Percentiles rank a stretch among this genome's conserved stretches.
These are phyloP conservation scores for Lipomyces oligophaga DNA, from an alignment of 805 yeast species.

Conservation along the genomic window DNA sequence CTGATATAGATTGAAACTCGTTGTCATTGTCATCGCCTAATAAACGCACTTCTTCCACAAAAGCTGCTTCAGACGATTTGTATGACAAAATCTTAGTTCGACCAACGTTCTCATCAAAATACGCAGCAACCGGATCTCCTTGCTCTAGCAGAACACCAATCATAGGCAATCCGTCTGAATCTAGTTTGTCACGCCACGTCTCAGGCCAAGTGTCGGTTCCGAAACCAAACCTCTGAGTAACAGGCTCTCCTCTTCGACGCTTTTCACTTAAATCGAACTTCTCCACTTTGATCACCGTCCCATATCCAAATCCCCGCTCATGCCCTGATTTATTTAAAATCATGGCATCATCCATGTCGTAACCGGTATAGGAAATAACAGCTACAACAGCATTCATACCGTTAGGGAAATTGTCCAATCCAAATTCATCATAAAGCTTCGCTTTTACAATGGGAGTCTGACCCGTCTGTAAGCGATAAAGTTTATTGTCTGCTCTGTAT, in stretches of 20 bases:
- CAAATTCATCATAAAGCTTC: conserved; percentile 87
- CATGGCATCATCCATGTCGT: conserved; percentile 99
- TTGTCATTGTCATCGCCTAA: conserved; percentile 77
- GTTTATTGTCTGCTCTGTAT: conserved; percentile 91
- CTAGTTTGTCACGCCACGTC: conserved; percentile 82
- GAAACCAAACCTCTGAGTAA: conserved; percentile 89
- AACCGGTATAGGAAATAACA: conserved; percentile 96
- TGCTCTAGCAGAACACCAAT: conserved; percentile 85
- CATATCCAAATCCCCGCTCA: conserved; percentile 97
- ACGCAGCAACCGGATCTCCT: conserved; percentile 95
- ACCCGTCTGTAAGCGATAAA: conserved; percentile 88
- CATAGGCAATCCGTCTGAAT: conserved; percentile 86
- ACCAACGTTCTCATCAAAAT: conserved; percentile 83
- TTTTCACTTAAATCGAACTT: conserved; percentile 74
- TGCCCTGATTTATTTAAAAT: conserved; percentile 95
- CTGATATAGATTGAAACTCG: conserved; percentile 80
- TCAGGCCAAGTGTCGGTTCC: conserved; percentile 92
- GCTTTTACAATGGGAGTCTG: conserved; percentile 98
- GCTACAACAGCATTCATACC: conserved; percentile 99
- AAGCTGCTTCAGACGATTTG: conserved; percentile 92
- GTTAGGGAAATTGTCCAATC: conserved; percentile 97
- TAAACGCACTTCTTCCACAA: conserved; percentile 89
- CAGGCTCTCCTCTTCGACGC: conserved; percentile 89
- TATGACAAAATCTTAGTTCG: conserved; percentile 89
- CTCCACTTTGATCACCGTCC: conserved; percentile 93